These are phyloP conservation scores for Kwoniella dejecticola DNA, from an alignment of 768 basidiomycete genomes.

Conservation along the genomic window DNA sequence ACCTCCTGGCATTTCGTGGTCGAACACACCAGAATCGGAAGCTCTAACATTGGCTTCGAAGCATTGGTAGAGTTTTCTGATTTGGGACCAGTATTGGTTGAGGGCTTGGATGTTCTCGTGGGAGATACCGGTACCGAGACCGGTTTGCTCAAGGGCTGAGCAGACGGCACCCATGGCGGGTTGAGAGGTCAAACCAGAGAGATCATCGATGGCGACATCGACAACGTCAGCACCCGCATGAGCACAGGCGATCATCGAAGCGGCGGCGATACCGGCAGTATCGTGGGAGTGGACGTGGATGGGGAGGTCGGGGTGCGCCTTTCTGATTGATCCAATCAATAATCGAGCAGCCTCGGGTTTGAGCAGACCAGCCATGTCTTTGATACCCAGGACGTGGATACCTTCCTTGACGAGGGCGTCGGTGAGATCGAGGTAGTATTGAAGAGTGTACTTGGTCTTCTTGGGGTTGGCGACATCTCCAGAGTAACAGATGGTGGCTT, in stretches of 20 bases:
- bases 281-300: conserved; percentile 99
- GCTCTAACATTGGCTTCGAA: conserved; percentile 98
- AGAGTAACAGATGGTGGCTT: conserved; percentile 97
- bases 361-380: conserved; percentile 97
- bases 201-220: conserved; percentile 98
- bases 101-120: conserved; percentile 96
- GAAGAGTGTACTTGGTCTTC: conserved; percentile 93
- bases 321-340: conserved; percentile 89
- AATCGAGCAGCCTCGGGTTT: conserved; percentile 91
- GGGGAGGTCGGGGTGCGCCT: conserved; percentile 94
- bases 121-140: conserved; percentile 90
- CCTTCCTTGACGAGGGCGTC: conserved; percentile 90
- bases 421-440: conserved; percentile 96
- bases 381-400: conserved; percentile 94
- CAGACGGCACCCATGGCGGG: conserved; percentile 98
- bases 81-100: conserved; percentile 97
- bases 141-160: conserved; percentile 90
- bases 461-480: conserved; percentile 93
- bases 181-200: conserved; percentile 97
- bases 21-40: conserved; percentile 96
- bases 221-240: conserved; percentile 97
- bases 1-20: conserved; percentile 99
- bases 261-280: conserved; percentile 95
- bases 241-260: conserved; percentile 95
- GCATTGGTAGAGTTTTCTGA: conserved; percentile 89